phyloP scores from a whole-genome alignment of 2,329 filamentous ascomycete species.

The Chrysosporium keratinophilum region DNA sequence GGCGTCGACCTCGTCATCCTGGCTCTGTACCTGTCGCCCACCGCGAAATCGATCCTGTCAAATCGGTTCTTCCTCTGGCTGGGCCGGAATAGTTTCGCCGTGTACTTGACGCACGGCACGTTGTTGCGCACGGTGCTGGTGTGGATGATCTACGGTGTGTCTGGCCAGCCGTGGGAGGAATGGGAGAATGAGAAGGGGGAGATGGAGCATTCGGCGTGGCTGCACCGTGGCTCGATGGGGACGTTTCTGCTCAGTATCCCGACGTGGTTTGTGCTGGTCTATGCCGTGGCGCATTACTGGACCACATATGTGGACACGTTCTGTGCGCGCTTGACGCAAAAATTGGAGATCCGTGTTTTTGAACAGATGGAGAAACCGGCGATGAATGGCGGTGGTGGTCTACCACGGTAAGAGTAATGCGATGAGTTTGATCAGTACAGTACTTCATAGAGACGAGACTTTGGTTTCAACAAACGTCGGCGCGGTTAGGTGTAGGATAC shows the following conservation, averaged over 20 bases:
- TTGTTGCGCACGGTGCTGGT: slow-evolving; percentile 43
- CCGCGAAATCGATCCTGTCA: slow-evolving; percentile 41
- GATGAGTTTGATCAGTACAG: too few species aligned
- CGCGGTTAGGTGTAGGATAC: too few species aligned
- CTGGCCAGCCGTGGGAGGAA: slow-evolving; percentile 36
- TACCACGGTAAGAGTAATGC: not conserved
- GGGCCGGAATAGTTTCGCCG: slow-evolving; percentile 46
- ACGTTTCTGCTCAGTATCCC: slow-evolving; percentile 38
- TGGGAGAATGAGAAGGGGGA: slow-evolving; percentile 34
- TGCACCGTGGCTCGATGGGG: slow-evolving; percentile 33
- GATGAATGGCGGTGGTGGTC: not conserved
- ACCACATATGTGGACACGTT: slow-evolving; percentile 44
- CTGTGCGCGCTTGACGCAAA: slow-evolving; percentile 41
- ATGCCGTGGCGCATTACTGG: slow-evolving; percentile 42
- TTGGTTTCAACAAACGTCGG: too few species aligned
- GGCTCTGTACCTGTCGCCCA: slow-evolving; percentile 43
- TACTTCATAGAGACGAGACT: too few species aligned
- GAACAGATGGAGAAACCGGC: slow-evolving; percentile 32
- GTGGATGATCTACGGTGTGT: slow-evolving; percentile 45
- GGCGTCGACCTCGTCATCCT: slow-evolving; percentile 42
- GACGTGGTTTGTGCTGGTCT: slow-evolving; percentile 39
- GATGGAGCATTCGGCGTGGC: slow-evolving; percentile 33
- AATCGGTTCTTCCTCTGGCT: slow-evolving; percentile 45
- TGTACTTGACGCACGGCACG: slow-evolving; percentile 47
- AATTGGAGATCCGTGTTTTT: slow-evolving; percentile 41